A percentile compares a stretch with the other conserved stretches of the same genome.
Conservation (phyloP, 1,139 yeast genomes). For the Yarrowia galli region DNA sequence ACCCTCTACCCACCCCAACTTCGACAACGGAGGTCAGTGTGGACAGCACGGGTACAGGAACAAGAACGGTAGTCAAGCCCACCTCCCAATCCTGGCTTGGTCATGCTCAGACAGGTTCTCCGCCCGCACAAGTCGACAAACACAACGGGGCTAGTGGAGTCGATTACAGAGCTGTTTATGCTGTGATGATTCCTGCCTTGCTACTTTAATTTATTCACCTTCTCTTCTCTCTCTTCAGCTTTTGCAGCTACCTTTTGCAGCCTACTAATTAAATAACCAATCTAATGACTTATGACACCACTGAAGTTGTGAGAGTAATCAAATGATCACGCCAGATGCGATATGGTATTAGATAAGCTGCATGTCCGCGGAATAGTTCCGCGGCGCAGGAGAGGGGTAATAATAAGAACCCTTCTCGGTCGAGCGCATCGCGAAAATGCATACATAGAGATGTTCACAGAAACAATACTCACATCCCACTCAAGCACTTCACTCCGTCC, state of each 20-base stretch:
- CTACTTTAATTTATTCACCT: slow-evolving; percentile 1
- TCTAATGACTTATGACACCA: too few species aligned
- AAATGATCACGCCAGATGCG: too few species aligned
- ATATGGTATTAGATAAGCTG: too few species aligned
- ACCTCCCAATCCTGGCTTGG: neutral
- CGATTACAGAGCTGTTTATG: slow-evolving; percentile 13
- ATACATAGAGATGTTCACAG: too few species aligned
- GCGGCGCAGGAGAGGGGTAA: too few species aligned
- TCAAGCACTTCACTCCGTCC: too few species aligned
- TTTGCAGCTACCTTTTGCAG: neutral
- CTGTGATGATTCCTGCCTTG: slow-evolving; percentile 14
- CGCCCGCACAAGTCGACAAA: neutral
- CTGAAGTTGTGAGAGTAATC: neutral
- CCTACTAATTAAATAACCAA: neutral
- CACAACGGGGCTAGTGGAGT: slow-evolving; percentile 10
- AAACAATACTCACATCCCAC: too few species aligned
- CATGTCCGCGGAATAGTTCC: too few species aligned
- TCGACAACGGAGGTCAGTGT: neutral
- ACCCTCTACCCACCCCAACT: slow-evolving; percentile 14
- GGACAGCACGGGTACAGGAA: neutral
- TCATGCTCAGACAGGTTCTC: slow-evolving; percentile 4
- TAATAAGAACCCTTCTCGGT: too few species aligned
- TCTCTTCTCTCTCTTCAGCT: neutral
- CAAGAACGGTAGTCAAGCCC: too few species aligned
- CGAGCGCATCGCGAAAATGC: too few species aligned